Evolutionary conservation across 2,329 filamentous ascomycete species (phyloP).

Genomic region (Tolypocladium nubicola): DNA sequence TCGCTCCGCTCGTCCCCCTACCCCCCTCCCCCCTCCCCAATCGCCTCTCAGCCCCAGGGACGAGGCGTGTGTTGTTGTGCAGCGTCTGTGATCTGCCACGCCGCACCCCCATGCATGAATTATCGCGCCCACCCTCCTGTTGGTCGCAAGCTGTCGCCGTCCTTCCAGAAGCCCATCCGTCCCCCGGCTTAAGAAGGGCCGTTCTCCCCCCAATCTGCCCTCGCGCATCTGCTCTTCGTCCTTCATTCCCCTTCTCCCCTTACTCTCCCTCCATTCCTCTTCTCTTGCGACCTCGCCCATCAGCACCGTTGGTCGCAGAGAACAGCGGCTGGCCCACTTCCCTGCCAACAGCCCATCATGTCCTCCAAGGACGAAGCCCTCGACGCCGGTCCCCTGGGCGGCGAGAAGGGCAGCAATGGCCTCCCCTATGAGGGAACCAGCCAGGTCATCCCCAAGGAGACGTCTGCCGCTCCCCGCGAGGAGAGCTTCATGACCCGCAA

Average conservation of each 20-base stretch:
- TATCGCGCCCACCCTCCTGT: not conserved
- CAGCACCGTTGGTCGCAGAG: not conserved
- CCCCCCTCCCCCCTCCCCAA: not conserved
- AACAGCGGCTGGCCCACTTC: not conserved
- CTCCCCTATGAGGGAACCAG: conserved; percentile 7
- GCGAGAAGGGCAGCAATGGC: conserved; percentile 10
- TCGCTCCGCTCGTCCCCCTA: not conserved
- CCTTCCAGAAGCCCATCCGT: conserved; percentile 4
- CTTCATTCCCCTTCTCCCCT: not conserved
- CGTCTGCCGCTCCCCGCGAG: conserved; percentile 7
- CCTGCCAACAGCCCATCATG: conserved; percentile 5
- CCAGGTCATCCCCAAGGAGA: conserved; percentile 6
- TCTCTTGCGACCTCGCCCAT: not conserved
- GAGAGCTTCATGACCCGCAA: conserved; percentile 24
- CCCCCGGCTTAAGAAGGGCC: conserved; percentile 3
- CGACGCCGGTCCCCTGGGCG: conserved; percentile 3
- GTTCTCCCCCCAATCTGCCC: not conserved
- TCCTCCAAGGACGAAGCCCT: conserved; percentile 8
- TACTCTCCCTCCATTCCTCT: not conserved
- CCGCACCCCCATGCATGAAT: not conserved
- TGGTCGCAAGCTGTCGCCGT: conserved; percentile 1
- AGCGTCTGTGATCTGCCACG: not conserved
- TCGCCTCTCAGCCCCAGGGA: not conserved
- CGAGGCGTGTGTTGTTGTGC: not conserved
- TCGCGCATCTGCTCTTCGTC: not conserved